Base-by-base conservation (phyloP, 1,284 basidiomycete species). In the Afroboletus lepidellus region DNA sequence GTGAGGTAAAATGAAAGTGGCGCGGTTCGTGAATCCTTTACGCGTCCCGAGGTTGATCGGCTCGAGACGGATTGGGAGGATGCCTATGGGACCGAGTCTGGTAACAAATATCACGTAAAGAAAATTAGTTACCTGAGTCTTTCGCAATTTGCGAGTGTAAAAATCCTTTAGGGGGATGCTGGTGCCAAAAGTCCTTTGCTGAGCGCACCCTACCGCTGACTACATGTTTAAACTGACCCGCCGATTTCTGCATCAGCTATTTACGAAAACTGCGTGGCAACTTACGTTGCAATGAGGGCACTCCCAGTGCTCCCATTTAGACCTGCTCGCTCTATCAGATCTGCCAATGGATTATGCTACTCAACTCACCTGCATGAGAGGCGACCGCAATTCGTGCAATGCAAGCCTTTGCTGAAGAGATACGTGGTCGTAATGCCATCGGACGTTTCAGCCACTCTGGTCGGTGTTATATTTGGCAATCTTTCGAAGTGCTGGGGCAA, bases 291-390 rank as follows among this genome's bases (percentile, higher is more conserved):
- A 80, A 45, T 65, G 61, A 15, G 74, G 67, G 61, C 89, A 91
- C 64, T 87, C 77, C 80, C 85, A 88, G 50, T 76, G 64, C 61
- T 88, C 80, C 87, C 87, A 90, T 66, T 82, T 85, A 50, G 66
- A 81, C 60, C 87, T 88, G 57, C 33, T 33, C 39, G 34, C 32
- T 51, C 32, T 24, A 25, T 66, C 32, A 60, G 27, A 42, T 15
- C 15, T 39, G 43, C n/a, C 50, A 18, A 48, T 46, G 21, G 15
- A n/a, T 20, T 51, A 24, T 29, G 23, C 33, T 48, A 29, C 39
- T 41, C 41, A 46, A 44, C 36, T 75, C 49, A 86, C 87, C 88
- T 78, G 72, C 80, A 81, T 8, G 87, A 87, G 24, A 91, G 67
- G 21, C 86, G 77, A 21, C 88, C 88, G 61, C 88, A 91, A 9